Evolutionary conservation across 768 basidiomycete species (phyloP).

Genomic region (Galerina marginata): DNA sequence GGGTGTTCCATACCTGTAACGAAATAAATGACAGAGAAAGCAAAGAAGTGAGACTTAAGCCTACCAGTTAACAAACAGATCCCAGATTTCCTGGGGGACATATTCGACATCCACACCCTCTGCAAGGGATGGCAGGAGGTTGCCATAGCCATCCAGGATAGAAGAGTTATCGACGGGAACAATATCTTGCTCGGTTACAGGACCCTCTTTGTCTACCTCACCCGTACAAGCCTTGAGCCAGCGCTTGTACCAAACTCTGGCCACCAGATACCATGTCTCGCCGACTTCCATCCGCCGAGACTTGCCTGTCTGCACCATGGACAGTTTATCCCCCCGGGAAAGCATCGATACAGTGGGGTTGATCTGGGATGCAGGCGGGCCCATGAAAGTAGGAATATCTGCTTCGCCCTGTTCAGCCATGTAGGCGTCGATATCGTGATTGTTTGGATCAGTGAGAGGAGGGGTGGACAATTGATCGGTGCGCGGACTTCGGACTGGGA

Average conservation of each 20-base stretch:
- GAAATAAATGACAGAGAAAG: constrained; percentile 6
- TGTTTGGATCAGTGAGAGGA: constrained; percentile 42
- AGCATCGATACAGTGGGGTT: constrained; percentile 29
- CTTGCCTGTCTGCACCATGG: constrained; percentile 53
- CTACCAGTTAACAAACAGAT: constrained; percentile 70
- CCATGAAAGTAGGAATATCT: constrained; percentile 35
- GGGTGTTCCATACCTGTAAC: constrained; percentile 72
- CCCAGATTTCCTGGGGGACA: constrained; percentile 77
- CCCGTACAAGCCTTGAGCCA: constrained; percentile 80
- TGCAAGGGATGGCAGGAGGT: constrained; percentile 46
- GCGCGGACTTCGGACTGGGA: constrained; percentile 40
- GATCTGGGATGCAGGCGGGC: constrained; percentile 28
- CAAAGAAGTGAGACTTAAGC: constrained; percentile 27
- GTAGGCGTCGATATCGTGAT: constrained; percentile 69
- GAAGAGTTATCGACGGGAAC: constrained; percentile 78
- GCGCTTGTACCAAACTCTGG: constrained; percentile 72
- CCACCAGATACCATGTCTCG: constrained; percentile 81
- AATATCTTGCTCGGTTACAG: constrained; percentile 63
- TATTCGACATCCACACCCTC: constrained; percentile 79
- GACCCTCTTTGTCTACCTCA: constrained; percentile 69
- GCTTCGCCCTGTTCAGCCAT: constrained; percentile 64
- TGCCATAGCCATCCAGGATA: constrained; percentile 61
- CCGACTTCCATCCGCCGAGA: constrained; percentile 59
- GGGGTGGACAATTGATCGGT: constrained; percentile 50
- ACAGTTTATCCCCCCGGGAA: constrained; percentile 52